Percentiles rank a stretch among this genome's conserved stretches.
phyloP scores from a whole-genome alignment of 139 green algal genomes.

The Micractinium sp. region DNA sequence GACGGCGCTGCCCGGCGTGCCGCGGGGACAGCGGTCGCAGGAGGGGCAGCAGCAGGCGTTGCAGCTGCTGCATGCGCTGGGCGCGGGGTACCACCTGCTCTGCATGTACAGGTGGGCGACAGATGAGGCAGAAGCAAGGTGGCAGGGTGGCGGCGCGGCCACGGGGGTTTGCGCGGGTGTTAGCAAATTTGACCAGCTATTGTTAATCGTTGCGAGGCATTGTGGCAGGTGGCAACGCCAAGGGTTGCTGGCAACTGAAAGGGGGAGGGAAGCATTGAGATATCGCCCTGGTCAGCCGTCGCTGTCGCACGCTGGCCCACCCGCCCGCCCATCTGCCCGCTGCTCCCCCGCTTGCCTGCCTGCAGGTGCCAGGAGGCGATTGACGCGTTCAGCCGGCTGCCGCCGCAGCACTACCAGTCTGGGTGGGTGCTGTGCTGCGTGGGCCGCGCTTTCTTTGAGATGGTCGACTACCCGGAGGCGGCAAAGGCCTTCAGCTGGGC shows the following conservation, averaged over 20 bases:
- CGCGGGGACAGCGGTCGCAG: neutral
- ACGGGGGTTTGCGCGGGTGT: neutral
- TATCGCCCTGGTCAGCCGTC: too few relatives aligned
- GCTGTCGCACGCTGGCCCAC: neutral
- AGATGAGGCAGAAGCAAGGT: neutral
- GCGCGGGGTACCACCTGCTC: constrained; percentile 67
- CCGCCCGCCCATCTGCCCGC: neutral
- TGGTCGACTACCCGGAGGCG: constrained; percentile 84
- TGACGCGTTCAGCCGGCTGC: constrained; percentile 66
- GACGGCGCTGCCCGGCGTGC: neutral
- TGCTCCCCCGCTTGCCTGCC: neutral
- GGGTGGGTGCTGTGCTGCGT: constrained; percentile 83
- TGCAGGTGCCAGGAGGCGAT: constrained; percentile 70
- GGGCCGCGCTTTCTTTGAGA: constrained; percentile 85
- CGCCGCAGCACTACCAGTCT: constrained; percentile 73
- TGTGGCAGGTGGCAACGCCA: too few relatives aligned
- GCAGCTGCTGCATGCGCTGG: constrained; percentile 67
- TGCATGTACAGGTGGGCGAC: constrained; percentile 67
- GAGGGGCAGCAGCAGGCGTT: constrained; percentile 52
- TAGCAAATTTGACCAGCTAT: neutral
- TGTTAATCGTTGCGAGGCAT: too few relatives aligned
- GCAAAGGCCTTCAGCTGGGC: constrained; percentile 73
- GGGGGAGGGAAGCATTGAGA: too few relatives aligned
- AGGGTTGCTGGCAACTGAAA: too few relatives aligned
- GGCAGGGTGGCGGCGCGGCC: neutral